Evolutionary conservation across 83 land plant genomes (phyloP).

Genomic region (Thuja plicata): DNA sequence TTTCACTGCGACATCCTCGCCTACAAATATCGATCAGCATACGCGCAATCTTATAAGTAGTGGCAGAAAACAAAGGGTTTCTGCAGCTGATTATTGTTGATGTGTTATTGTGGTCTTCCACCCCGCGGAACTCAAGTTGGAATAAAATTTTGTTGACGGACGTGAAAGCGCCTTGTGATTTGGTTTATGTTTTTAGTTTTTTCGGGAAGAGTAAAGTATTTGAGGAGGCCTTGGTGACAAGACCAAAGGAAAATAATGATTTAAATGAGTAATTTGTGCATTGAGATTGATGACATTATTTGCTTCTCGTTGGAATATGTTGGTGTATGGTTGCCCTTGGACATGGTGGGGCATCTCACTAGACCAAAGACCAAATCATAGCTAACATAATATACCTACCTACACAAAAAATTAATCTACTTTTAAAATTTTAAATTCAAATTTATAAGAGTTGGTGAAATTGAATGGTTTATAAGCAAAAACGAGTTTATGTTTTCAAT

Average conservation of each 20-base stretch:
- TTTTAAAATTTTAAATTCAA: too few relatives aligned
- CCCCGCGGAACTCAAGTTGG: background rate
- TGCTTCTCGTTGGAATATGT: background rate
- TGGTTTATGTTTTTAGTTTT: background rate
- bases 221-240: background rate
- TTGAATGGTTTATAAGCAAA: too few relatives aligned
- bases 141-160: background rate
- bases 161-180: background rate
- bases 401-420: too few relatives aligned
- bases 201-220: background rate
- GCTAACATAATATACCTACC: too few relatives aligned
- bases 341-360: background rate
- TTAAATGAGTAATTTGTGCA: background rate
- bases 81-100: background rate
- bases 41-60: background rate
- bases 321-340: background rate
- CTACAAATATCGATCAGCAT: too few relatives aligned
- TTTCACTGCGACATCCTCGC: background rate
- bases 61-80: background rate
- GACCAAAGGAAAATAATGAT: background rate
- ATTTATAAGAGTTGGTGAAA: too few relatives aligned
- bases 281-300: background rate
- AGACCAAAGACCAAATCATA: too few relatives aligned
- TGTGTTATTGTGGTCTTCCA: background rate
- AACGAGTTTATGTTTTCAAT: too few relatives aligned